Conservation (phyloP, 2,329 filamentous ascomycete genomes). For the Aspergillus sp. region DNA sequence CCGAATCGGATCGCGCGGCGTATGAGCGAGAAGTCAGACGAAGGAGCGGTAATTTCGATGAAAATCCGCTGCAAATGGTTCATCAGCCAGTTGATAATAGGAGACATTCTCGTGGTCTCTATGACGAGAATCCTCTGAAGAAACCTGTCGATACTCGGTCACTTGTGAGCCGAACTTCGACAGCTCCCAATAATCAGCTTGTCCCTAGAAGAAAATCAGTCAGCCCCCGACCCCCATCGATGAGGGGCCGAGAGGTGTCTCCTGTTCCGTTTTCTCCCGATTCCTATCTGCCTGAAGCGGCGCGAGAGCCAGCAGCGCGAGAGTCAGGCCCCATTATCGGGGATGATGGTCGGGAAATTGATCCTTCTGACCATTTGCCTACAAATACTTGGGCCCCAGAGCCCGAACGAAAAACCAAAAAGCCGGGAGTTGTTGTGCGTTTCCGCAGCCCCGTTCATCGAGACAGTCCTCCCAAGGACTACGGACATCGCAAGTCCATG, state of each 20-base stretch:
- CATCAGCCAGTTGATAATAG: slow-evolving; percentile 29
- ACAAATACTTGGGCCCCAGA: slow-evolving; percentile 68
- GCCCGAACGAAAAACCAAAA: slow-evolving; percentile 58
- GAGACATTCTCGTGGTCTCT: too few species aligned
- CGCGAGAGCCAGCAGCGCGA: slow-evolving; percentile 46
- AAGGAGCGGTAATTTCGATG: slow-evolving; percentile 31
- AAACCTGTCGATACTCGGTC: slow-evolving; percentile 9
- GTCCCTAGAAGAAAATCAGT: slow-evolving; percentile 60
- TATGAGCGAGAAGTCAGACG: slow-evolving; percentile 31
- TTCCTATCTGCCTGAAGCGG: slow-evolving; percentile 54
- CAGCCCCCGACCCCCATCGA: slow-evolving; percentile 55
- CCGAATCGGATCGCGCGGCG: slow-evolving; percentile 30
- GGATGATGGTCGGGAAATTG: slow-evolving; percentile 65
- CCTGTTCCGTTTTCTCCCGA: slow-evolving; percentile 62
- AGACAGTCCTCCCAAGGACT: slow-evolving; percentile 23
- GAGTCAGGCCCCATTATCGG: slow-evolving; percentile 62
- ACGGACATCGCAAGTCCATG: slow-evolving; percentile 29
- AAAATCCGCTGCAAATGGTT: slow-evolving; percentile 31
- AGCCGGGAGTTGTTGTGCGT: slow-evolving; percentile 52
- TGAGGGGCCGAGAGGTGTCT: slow-evolving; percentile 43
- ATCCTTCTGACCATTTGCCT: slow-evolving; percentile 67
- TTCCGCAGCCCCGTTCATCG: slow-evolving; percentile 44
- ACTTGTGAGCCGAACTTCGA: slow-evolving; percentile 26
- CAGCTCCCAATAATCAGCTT: slow-evolving; percentile 38
- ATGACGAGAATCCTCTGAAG: too few species aligned